Evolutionary conservation across 2,329 filamentous ascomycete genomes (phyloP).

Genomic region (Chaetomiaceae sp.): DNA sequence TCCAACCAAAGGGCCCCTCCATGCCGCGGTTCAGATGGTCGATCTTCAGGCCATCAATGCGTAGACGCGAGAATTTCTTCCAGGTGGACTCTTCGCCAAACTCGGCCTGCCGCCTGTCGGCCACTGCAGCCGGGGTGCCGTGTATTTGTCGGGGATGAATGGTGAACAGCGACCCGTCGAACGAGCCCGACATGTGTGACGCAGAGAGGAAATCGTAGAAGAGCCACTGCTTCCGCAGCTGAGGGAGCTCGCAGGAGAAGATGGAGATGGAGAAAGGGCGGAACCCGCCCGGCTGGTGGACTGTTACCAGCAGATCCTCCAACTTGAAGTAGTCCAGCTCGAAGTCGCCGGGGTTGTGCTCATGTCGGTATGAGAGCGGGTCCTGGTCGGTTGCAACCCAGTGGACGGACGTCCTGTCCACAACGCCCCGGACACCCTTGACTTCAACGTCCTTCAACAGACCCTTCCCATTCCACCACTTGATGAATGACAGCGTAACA

Average conservation of each 20-base stretch:
- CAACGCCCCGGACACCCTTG: conserved; percentile 83
- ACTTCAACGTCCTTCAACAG: conserved; percentile 87
- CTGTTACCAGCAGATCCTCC: conserved; percentile 83
- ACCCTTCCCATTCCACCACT: conserved; percentile 98
- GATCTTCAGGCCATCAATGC: conserved; percentile 89
- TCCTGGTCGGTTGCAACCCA: conserved; percentile 67
- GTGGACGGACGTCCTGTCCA: conserved; percentile 79
- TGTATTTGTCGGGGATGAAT: conserved; percentile 93
- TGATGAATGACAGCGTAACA: conserved; percentile 92
- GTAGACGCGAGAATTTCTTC: conserved; percentile 92
- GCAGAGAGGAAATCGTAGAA: conserved; percentile 97
- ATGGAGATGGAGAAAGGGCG: conserved; percentile 95
- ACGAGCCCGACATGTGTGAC: conserved; percentile 92
- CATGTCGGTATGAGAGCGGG: conserved; percentile 79
- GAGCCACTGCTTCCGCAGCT: conserved; percentile 89
- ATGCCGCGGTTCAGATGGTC: conserved; percentile 93
- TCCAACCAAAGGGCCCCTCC: conserved; percentile 94
- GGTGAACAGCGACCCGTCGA: conserved; percentile 91
- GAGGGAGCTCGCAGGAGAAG: conserved; percentile 88
- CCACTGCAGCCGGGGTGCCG: conserved; percentile 62
- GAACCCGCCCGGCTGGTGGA: conserved; percentile 86
- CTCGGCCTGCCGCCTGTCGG: conserved; percentile 50
- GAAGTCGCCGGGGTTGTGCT: conserved; percentile 87
- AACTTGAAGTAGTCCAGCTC: conserved; percentile 96
- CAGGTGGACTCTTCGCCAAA: conserved; percentile 65